phyloP scores from a whole-genome alignment of 768 basidiomycete species.

The Podaxis sp. region DNA sequence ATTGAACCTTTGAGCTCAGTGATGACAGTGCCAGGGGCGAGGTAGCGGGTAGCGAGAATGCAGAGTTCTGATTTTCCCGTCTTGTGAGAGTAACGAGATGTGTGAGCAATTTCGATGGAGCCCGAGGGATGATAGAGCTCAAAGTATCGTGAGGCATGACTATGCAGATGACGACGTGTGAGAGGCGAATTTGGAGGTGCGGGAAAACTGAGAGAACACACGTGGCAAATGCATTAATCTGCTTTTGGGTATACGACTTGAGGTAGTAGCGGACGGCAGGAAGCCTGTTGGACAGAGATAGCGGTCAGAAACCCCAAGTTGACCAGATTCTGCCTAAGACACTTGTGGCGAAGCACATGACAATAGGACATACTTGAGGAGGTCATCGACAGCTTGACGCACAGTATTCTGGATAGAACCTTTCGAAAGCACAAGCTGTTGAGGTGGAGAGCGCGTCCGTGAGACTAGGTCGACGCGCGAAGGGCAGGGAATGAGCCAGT shows the following conservation, averaged over 20 bases:
- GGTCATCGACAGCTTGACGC: constrained; percentile 73
- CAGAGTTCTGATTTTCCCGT: constrained; percentile 90
- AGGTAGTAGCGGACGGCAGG: constrained; percentile 76
- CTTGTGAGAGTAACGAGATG: constrained; percentile 81
- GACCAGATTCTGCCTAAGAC: constrained; percentile 21
- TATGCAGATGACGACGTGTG: constrained; percentile 32
- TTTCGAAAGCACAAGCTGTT: constrained; percentile 61
- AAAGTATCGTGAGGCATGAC: constrained; percentile 87
- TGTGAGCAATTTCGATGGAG: constrained; percentile 86
- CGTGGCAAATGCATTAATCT: constrained; percentile 92
- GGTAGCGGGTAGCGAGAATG: constrained; percentile 76
- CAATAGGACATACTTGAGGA: constrained; percentile 61
- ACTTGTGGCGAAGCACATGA: constrained; percentile 23
- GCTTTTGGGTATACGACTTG: constrained; percentile 73
- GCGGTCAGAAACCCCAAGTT: constrained; percentile 17
- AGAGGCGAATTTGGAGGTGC: constrained; percentile 24
- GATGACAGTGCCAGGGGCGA: constrained; percentile 70
- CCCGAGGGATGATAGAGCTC: constrained; percentile 84
- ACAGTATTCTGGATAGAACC: constrained; percentile 55
- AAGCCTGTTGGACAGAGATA: constrained; percentile 46
- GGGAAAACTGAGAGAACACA: constrained; percentile 46
- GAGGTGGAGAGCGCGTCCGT: constrained; percentile 15
- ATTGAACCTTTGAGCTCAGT: constrained; percentile 89
- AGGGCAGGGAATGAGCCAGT: constrained; percentile 6
- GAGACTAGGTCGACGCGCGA: constrained; percentile 12